Evolutionary conservation across 2,329 filamentous ascomycete genomes (phyloP).

Genomic region (Pyrenochaeta sp.): DNA sequence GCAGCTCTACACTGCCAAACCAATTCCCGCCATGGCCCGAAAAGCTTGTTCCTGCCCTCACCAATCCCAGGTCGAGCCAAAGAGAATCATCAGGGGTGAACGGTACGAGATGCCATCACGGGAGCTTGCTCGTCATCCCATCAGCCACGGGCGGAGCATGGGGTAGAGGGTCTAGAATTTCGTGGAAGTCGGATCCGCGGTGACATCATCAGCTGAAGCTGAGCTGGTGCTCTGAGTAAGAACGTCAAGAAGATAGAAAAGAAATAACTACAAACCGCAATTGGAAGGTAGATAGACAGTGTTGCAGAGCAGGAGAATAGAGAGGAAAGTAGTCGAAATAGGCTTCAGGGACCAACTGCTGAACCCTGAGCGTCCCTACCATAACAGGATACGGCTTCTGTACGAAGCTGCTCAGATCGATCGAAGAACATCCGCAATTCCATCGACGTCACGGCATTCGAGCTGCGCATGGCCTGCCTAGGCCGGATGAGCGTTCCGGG

Average conservation of each 20-base stretch:
- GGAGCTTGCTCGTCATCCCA: background rate
- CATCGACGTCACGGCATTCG: conserved; percentile 3
- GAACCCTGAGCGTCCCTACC: background rate
- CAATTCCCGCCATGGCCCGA: background rate
- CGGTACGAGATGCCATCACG: background rate
- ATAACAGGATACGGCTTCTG: background rate
- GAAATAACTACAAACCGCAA: background rate
- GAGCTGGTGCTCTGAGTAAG: background rate
- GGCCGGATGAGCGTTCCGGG: background rate
- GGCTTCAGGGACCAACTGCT: background rate
- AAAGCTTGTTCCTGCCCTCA: background rate
- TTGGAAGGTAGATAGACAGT: background rate
- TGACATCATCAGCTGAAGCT: conserved; percentile 9
- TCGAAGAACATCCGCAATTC: background rate
- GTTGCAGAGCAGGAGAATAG: background rate
- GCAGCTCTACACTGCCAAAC: too few species aligned
- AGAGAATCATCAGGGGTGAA: background rate
- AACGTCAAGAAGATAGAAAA: background rate
- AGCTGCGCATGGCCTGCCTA: background rate
- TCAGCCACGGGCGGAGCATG: background rate
- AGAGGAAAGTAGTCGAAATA: background rate
- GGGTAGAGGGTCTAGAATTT: background rate
- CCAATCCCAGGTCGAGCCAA: background rate
- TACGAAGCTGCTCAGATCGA: conserved; percentile 13
- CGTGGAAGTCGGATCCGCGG: background rate